Base-by-base conservation (phyloP, 179 eudicot genomes). In the Corrigiola litoralis region DNA sequence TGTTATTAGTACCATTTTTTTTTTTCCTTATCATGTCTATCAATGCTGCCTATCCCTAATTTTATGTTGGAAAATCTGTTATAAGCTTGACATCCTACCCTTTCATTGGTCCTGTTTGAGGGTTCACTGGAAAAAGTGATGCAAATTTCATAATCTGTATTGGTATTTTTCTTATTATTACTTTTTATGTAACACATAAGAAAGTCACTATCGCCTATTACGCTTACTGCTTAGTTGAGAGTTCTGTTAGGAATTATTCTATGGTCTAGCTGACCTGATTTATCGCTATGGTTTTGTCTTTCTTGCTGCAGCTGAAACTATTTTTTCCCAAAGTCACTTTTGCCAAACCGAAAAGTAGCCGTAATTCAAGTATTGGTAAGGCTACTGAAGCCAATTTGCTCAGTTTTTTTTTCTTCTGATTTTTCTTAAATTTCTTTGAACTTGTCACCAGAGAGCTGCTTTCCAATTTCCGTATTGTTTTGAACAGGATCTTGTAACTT, bases 311-410 rank as follows among this genome's bases (percentile, higher is more conserved):
- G 96, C 86, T 92, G 61, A 90, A 92, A 67, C 75, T 92, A 54
- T 92, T 92, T 66, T 92, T 92, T 72, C 85, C 95, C 0, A 95
- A 92, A 70, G 98, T 90, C 72, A 92, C 97, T 34, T 82, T 92
- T 76, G 98, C 98, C 23, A 92, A 92, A 77, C 98, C 98, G 25
- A 92, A 85, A 80, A 92, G 98, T 80, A 92, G 97, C 67, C 92
- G 98, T 36, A 92, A 92, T 80, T 92, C 98, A 58, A 92, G 98
- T 85, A 92, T 92, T 53, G 98, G 98, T 87, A 71, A 79, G 81
- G 18, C 17, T 4, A 16, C 16, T 36, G 4, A 28, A 56, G 54
- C n/a, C 5, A 16, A 9, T 37, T 18, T 14, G 5, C 29, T 23
- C 6, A 16, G 23, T 14, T 38, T 29, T 12, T 20, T n/a, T 72